Evolutionary conservation across 768 basidiomycete genomes (phyloP), one percentile per base, ranked within the genome.

Genomic region (Trametes gibbosa): DNA sequence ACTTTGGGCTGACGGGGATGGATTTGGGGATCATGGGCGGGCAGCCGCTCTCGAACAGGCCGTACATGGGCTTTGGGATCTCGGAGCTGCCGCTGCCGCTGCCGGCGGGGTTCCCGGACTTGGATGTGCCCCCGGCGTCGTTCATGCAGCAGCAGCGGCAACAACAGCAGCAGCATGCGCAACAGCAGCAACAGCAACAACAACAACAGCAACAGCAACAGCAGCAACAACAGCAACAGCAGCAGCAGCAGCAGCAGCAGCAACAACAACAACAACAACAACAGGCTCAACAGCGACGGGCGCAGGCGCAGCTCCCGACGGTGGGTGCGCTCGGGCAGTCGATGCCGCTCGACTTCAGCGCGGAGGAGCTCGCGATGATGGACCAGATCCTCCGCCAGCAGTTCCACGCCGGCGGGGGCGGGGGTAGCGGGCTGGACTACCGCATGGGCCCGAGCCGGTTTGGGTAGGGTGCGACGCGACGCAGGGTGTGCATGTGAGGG

Each of bases 1-100:
- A 64, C 53, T 41, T 61, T 48, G 23, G 55, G 52, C 42, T 63
- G 45, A 45, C 56, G 41, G 64, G 65, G 25, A 68, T 73, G 63
- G 74, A 73, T 46, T 65, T 75, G 19, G 76, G 73, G 17, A 77
- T 80, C 74, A 66, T 75, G 23, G 73, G 75, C 27, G 78, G 78
- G 19, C 72, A 77, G 51, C 72, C 74, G 42, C 69, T 79, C 35
- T 70, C 77, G 12, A 68, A 76, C 55, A 69, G 72, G 14, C 78
- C 77, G 37, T 79, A 73, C 67, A 65, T 70, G 43, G 55, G 64
- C 23, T 62, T 67, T 43, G 62, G 57, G 34, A 55, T 63, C 27
- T 53, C 59, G 42, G 53, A 45, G 46, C 39, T 55, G 40, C 45
- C 46, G 9, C 35, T 41, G 40, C 40, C 32, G 50, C 50, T 45